These are phyloP conservation scores for Mycena capillaripes DNA, from an alignment of 768 basidiomycete species.

Conservation along the genomic window DNA sequence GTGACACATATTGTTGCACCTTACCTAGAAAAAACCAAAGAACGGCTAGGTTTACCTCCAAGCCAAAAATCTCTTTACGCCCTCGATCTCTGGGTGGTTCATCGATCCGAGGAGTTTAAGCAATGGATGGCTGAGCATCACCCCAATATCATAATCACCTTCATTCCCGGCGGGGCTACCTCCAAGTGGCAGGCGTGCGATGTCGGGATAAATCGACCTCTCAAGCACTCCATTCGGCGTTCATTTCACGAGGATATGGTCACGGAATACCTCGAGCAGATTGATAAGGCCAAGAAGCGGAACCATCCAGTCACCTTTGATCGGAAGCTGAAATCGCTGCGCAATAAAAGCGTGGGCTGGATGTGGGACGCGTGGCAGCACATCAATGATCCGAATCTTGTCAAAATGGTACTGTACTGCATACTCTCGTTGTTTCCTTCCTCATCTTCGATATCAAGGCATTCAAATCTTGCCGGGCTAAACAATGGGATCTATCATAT, in stretches of 20 bases:
- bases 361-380: constrained; percentile 48
- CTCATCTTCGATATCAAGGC: too few relatives aligned
- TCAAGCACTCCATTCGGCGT: constrained; percentile 51
- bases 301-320: constrained; percentile 36
- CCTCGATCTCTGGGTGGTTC: constrained; percentile 54
- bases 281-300: constrained; percentile 36
- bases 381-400: constrained; percentile 43
- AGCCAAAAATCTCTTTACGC: constrained; percentile 13
- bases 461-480: too few relatives aligned
- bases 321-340: constrained; percentile 35
- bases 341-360: constrained; percentile 45
- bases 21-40: constrained; percentile 31
- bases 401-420: constrained; percentile 35
- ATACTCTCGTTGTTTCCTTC: too few relatives aligned
- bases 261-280: constrained; percentile 40
- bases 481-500: too few relatives aligned
- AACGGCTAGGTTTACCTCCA: constrained; percentile 36
- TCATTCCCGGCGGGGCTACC: constrained; percentile 51
- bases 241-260: constrained; percentile 53
- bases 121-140: constrained; percentile 47
- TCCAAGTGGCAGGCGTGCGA: constrained; percentile 50
- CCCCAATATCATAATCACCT: constrained; percentile 46
- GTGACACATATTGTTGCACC: constrained; percentile 44
- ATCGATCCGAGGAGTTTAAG: constrained; percentile 52
- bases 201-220: constrained; percentile 52